Evolutionary conservation across 805 yeast species (phyloP).

Genomic region (Kazachstania viticola): DNA sequence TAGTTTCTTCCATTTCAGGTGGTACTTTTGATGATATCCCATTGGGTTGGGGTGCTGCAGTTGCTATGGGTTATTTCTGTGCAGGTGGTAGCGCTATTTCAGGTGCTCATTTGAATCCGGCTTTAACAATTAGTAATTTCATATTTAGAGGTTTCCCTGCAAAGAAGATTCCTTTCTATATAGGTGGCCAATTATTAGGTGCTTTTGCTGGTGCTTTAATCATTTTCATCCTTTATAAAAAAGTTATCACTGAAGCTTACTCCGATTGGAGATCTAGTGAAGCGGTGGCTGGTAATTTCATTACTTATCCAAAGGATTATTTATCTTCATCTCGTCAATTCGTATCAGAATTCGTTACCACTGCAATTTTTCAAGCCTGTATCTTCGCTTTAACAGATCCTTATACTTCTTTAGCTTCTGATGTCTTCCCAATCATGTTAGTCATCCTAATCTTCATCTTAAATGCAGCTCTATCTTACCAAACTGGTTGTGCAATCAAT

Average conservation of each 20-base stretch:
- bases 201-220: constrained; percentile 37
- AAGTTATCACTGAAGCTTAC: constrained; percentile 20
- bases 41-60: constrained; percentile 44
- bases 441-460: constrained; percentile 34
- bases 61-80: constrained; percentile 36
- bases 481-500: constrained; percentile 46
- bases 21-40: constrained; percentile 34
- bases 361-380: constrained; percentile 35
- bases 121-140: constrained; percentile 36
- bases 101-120: constrained; percentile 48
- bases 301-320: constrained; percentile 34
- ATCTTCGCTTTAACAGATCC: constrained; percentile 43
- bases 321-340: constrained; percentile 35
- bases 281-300: constrained; percentile 32
- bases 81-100: constrained; percentile 40
- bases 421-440: constrained; percentile 37
- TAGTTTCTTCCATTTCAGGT: constrained; percentile 9
- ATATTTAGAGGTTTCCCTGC: constrained; percentile 41
- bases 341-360: constrained; percentile 35
- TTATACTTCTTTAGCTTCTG: constrained; percentile 35
- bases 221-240: constrained; percentile 33
- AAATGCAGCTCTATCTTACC: constrained; percentile 39
- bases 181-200: constrained; percentile 37
- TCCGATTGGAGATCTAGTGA: constrained; percentile 17
- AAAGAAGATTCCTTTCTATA: constrained; percentile 33